Evolutionary conservation across 192 early-diverging fungal genomes (phyloP).

Genomic region (Mortierella hygrophila): DNA sequence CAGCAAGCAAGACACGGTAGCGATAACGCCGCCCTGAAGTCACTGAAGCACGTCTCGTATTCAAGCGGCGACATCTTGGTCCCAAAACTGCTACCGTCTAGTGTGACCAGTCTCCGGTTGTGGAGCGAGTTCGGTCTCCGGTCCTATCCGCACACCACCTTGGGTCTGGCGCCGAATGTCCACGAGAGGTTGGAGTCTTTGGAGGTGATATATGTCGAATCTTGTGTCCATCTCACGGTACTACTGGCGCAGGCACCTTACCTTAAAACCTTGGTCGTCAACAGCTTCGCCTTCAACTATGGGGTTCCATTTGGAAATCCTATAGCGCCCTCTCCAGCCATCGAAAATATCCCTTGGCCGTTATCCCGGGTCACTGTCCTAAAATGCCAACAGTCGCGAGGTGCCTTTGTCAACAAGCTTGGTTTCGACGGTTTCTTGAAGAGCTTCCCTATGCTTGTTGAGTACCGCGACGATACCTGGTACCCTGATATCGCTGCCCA

Average conservation of each 20-base stretch:
- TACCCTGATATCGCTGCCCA: neutral
- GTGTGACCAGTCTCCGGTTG: too few relatives aligned
- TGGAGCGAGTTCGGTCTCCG: neutral
- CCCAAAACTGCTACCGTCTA: too few relatives aligned
- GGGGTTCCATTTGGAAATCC: neutral
- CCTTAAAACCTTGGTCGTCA: neutral
- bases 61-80: too few relatives aligned
- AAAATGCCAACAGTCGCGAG: neutral
- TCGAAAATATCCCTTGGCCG: neutral
- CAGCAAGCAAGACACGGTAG: too few relatives aligned
- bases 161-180: neutral
- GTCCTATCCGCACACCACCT: too few relatives aligned
- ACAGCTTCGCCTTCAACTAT: neutral
- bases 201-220: neutral
- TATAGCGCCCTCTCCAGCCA: too few relatives aligned
- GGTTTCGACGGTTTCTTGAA: neutral
- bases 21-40: too few relatives aligned
- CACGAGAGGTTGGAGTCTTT: neutral
- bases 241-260: neutral
- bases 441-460: neutral
- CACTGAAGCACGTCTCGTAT: too few relatives aligned
- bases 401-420: neutral
- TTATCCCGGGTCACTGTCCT: neutral
- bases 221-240: neutral
- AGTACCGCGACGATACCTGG: neutral